Evolutionary conservation across 495 filamentous ascomycete genomes (phyloP), one percentile per base, ranked within the genome.

Genomic region (Lasiosphaeriaceae sp.): DNA sequence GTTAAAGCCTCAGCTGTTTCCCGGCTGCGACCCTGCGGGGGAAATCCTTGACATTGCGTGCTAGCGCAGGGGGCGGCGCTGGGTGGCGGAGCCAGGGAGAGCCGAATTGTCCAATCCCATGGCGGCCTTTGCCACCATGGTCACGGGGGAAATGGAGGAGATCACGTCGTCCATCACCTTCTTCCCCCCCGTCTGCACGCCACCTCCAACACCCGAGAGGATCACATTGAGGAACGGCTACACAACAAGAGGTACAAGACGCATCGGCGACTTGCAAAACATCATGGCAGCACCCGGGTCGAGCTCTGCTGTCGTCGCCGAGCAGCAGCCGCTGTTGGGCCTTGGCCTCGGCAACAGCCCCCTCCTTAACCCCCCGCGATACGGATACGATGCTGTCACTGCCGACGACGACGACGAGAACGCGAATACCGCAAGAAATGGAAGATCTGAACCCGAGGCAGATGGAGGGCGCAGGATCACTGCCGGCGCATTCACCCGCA

Each of bases 401-500:
- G 31, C 6, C 31, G 31, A 7, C 31, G 31, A 37, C 34, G 34
- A 9, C 34, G 34, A 37, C 34, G 34, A 37, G 9, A 37, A 9
- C 34, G 34, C 11, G 57, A 44, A 3, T 21, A 24, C 7, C 7
- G 39, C 12, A 12, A 6, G 1, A 17, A 43, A 43, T n/a, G 39
- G 39, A 4, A n/a, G 5, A 12, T 2, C 12, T 17, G 39, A 12
- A 43, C n/a, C n/a, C n/a, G n/a, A n/a, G n/a, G 34, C 31, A 11
- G 47, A 51, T 19, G 20, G 16, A 7, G 52, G 7, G 8, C 21
- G 26, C 1, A 50, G 54, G 20, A 53, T 51, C 17, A 44, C 16
- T 12, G 23, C 6, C 16, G 69, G 64, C 59, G 74, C 74, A 0
- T 80, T 82, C 55, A 69, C 64, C n/a, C 74, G 70, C 35, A 77